A percentile compares a stretch with the other conserved stretches of the same genome.
phyloP scores from a whole-genome alignment of 768 basidiomycete genomes.

The Leccinellum rugosiceps region DNA sequence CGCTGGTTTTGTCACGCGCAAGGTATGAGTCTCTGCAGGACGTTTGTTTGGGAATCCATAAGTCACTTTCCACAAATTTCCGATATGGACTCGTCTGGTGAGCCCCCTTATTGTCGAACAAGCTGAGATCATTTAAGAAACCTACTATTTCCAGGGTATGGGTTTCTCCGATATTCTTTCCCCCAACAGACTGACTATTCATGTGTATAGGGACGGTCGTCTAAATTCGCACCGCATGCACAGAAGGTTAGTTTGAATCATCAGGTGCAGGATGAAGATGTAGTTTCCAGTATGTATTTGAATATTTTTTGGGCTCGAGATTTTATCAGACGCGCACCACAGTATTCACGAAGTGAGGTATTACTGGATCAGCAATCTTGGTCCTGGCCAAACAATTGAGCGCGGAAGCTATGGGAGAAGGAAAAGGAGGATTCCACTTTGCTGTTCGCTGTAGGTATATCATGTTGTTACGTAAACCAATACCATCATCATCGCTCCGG shows the following conservation, averaged over 20 bases:
- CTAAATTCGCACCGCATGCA: conserved; percentile 90
- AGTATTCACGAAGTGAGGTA: conserved; percentile 34
- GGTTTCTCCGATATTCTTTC: neutral
- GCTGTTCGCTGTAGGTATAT: no score
- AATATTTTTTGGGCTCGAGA: neutral
- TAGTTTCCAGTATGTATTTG: conserved; percentile 72
- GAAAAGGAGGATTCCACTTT: no score
- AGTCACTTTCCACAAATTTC: conserved; percentile 87
- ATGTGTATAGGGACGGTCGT: conserved; percentile 73
- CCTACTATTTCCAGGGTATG: conserved; percentile 26
- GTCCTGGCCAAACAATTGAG: neutral
- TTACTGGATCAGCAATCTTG: neutral
- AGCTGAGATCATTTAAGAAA: neutral
- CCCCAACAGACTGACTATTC: neutral
- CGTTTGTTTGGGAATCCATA: conserved; percentile 91
- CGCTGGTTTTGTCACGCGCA: neutral
- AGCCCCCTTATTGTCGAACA: conserved; percentile 22
- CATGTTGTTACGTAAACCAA: neutral
- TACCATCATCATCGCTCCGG: neutral
- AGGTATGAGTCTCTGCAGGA: conserved; percentile 39
- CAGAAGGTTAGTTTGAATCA: conserved; percentile 89
- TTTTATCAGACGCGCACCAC: neutral
- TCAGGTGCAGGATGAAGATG: conserved; percentile 83
- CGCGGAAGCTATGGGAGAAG: neutral
- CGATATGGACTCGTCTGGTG: conserved; percentile 93